phyloP scores from a whole-genome alignment of 495 filamentous ascomycete species.

The Xylaria sp. region DNA sequence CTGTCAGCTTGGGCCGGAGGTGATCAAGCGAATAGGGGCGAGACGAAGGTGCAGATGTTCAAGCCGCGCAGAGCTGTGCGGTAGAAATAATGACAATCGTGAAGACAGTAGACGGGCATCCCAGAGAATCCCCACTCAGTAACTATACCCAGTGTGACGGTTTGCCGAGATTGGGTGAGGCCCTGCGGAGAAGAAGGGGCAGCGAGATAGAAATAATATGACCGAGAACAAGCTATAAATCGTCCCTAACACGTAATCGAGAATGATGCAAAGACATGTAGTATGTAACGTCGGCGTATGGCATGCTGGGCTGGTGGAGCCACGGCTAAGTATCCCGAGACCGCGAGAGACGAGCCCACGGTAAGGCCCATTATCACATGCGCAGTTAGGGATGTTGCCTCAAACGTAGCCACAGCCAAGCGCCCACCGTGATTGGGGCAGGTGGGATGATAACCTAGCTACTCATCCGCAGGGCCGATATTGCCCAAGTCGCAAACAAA shows the following conservation, averaged over 20 bases:
- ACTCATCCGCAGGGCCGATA: conserved; percentile 54
- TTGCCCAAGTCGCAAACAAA: conserved; percentile 37
- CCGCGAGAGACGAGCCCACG: conserved; percentile 28
- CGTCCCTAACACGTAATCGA: conserved; percentile 17
- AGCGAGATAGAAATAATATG: conserved; percentile 22
- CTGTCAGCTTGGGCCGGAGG: conserved; percentile 44
- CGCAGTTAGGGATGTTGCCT: background rate
- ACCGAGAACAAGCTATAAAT: conserved; percentile 35
- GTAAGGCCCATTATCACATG: conserved; percentile 37
- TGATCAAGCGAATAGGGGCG: conserved; percentile 72
- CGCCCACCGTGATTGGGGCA: conserved; percentile 46
- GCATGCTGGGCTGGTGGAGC: conserved; percentile 30
- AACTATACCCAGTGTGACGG: conserved; percentile 14
- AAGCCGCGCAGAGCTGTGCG: conserved; percentile 83
- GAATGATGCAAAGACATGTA: conserved; percentile 12
- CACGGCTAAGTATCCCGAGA: conserved; percentile 30
- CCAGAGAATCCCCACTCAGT: conserved; percentile 43
- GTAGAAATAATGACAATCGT: conserved; percentile 94
- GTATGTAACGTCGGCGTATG: conserved; percentile 4
- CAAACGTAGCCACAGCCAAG: conserved; percentile 22
- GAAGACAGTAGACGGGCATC: conserved; percentile 83
- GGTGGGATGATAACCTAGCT: conserved; percentile 36
- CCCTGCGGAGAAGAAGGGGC: conserved; percentile 20
- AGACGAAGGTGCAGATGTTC: conserved; percentile 77
- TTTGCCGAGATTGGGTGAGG: background rate